Evolutionary conservation across 495 filamentous ascomycete species (phyloP).

Genomic region (Pyrenula aspistea): DNA sequence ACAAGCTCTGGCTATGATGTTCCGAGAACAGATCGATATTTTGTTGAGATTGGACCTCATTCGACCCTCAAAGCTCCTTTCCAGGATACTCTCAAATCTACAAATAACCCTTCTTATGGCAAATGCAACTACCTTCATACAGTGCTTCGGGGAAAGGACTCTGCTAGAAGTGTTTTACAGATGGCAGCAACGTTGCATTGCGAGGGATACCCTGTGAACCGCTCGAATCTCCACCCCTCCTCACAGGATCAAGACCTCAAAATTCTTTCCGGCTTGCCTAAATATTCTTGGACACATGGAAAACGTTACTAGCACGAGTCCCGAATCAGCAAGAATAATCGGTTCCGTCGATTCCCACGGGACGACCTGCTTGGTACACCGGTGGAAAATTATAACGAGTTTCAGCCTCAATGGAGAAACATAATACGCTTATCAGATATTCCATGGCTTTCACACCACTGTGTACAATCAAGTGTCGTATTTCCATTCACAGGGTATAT

Average conservation of each 20-base stretch:
- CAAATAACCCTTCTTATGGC: too few relatives aligned
- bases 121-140: too few relatives aligned
- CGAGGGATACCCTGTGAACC: too few relatives aligned
- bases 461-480: slow-evolving; percentile 21
- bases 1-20: slow-evolving; percentile 33
- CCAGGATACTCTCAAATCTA: slow-evolving; percentile 40
- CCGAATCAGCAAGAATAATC: slow-evolving; percentile 15
- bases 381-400: slow-evolving; percentile 4
- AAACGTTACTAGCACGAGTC: slow-evolving; percentile 37
- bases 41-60: slow-evolving; percentile 45
- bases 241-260: too few relatives aligned
- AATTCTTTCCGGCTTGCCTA: neutral
- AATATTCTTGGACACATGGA: slow-evolving; percentile 20
- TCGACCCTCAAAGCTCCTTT: slow-evolving; percentile 40
- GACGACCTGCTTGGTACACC: slow-evolving; percentile 23
- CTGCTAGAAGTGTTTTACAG: too few relatives aligned
- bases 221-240: too few relatives aligned
- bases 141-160: too few relatives aligned
- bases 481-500: slow-evolving; percentile 50
- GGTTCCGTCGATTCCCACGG: slow-evolving; percentile 3
- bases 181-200: too few relatives aligned
- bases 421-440: slow-evolving; percentile 6
- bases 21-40: slow-evolving; percentile 14
- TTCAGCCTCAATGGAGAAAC: slow-evolving; percentile 15
- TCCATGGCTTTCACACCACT: slow-evolving; percentile 14